Percentiles rank a stretch among this genome's conserved stretches.
These are phyloP conservation scores for Xanthoceras sorbifolium DNA, from an alignment of 345 rosid genomes.

Conservation along the genomic window DNA sequence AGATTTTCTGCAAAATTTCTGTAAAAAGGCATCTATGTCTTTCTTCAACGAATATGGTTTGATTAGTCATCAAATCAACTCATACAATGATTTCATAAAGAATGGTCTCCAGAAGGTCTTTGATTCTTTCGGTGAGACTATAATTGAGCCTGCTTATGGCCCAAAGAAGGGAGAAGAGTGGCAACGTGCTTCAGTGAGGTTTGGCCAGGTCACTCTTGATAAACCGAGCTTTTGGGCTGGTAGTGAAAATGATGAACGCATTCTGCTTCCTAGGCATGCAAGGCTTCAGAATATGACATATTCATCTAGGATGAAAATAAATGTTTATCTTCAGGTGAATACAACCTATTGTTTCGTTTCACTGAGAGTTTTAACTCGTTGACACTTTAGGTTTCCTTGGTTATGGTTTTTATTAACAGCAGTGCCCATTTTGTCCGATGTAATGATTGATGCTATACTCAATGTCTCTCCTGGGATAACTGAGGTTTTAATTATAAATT, in stretches of 20 bases:
- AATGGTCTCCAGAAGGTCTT: slow-evolving; percentile 66
- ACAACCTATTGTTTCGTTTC: background rate
- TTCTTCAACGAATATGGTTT: slow-evolving; percentile 75
- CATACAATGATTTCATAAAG: slow-evolving; percentile 65
- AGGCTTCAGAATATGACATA: slow-evolving; percentile 95
- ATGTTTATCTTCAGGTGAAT: slow-evolving; percentile 68
- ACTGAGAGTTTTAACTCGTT: background rate
- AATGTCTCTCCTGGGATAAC: background rate
- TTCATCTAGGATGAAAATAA: slow-evolving; percentile 65
- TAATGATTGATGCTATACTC: background rate
- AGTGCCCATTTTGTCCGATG: background rate
- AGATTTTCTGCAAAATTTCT: slow-evolving; percentile 45
- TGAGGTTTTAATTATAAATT: background rate
- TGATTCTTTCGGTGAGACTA: slow-evolving; percentile 63
- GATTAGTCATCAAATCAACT: slow-evolving; percentile 82
- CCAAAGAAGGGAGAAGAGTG: slow-evolving; percentile 73
- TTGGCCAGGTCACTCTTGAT: slow-evolving; percentile 63
- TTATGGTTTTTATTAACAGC: background rate
- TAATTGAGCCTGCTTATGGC: slow-evolving; percentile 68
- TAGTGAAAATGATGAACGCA: slow-evolving; percentile 29
- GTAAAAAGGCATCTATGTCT: slow-evolving; percentile 56
- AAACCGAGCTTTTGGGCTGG: slow-evolving; percentile 57
- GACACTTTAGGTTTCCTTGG: background rate
- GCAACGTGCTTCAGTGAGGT: slow-evolving; percentile 56
- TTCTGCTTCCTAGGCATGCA: slow-evolving; percentile 70